Evolutionary conservation across 306 rosid species (phyloP).

Genomic region (Cucurbita argyrosperma): DNA sequence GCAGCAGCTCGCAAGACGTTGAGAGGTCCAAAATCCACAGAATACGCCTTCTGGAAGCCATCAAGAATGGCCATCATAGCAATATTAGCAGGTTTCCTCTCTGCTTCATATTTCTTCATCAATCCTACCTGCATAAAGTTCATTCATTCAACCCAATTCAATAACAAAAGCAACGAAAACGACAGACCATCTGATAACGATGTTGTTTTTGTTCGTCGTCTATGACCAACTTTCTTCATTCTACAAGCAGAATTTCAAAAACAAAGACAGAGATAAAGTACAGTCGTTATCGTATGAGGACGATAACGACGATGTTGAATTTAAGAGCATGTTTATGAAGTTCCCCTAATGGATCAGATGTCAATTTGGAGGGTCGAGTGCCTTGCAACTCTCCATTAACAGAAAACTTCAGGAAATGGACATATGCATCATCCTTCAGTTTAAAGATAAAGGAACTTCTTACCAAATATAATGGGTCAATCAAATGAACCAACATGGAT

Average conservation of each 20-base stretch:
- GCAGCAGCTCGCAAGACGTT: conserved; percentile 69
- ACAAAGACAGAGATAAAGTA: not conserved
- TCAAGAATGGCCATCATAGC: conserved; percentile 83
- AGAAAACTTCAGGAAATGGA: not conserved
- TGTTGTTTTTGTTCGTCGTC: not conserved
- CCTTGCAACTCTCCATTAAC: not conserved
- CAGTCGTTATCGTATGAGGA: not conserved
- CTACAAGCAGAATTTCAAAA: not conserved
- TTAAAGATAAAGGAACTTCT: not conserved
- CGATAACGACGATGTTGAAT: not conserved
- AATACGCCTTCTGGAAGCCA: conserved; percentile 75
- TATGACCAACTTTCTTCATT: not conserved
- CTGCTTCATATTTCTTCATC: conserved; percentile 68
- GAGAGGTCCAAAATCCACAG: conserved; percentile 77
- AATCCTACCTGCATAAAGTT: conserved; percentile 37
- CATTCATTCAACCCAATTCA: not conserved
- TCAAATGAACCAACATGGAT: not conserved
- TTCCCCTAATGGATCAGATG: not conserved
- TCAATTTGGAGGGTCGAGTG: not conserved
- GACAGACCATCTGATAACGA: not conserved
- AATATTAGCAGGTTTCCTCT: conserved; percentile 52
- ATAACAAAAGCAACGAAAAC: not conserved
- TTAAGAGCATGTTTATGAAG: no score
- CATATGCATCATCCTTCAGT: not conserved
- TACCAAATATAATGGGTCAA: not conserved